A percentile compares a stretch with the other conserved stretches of the same genome.
Evolutionary conservation across 495 filamentous ascomycete genomes (phyloP).

Genomic region (Penicillium arizonense): DNA sequence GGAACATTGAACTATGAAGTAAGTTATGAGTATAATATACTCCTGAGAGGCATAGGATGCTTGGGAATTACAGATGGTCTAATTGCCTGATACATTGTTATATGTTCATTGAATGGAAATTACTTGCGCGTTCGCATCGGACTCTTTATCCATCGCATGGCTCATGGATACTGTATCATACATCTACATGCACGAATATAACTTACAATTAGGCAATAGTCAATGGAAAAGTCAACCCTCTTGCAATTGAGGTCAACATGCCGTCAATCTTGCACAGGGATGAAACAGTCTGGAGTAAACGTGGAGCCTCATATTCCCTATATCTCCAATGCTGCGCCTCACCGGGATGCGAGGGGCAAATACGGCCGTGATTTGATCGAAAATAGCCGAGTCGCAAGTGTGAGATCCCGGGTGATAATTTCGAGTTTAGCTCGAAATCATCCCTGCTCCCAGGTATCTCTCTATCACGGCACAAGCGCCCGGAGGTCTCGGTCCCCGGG

Average conservation of each 20-base stretch:
- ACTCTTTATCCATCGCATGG: no score
- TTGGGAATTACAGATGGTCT: neutral
- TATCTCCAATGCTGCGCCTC: neutral
- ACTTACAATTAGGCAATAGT: no score
- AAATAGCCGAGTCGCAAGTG: slow-evolving; percentile 1
- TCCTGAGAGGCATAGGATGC: no score
- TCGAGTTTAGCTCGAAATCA: slow-evolving; percentile 7
- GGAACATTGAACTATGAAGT: neutral
- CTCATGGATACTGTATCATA: no score
- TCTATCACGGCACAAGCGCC: slow-evolving; percentile 1
- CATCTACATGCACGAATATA: no score
- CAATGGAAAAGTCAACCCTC: no score
- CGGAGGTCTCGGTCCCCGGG: slow-evolving; percentile 3
- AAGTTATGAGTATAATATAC: no score
- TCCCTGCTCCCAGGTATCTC: neutral
- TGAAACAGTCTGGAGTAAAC: neutral
- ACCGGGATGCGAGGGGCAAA: neutral
- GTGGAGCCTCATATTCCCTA: neutral
- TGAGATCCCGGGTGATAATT: slow-evolving; percentile 3
- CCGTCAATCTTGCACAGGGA: neutral
- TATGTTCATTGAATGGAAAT: no score
- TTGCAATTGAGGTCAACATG: neutral
- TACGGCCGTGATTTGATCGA: neutral
- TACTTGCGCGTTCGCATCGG: no score
- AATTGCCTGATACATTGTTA: neutral